Conservation (phyloP, 2,329 filamentous ascomycete genomes). For the Penicillium sp. region DNA sequence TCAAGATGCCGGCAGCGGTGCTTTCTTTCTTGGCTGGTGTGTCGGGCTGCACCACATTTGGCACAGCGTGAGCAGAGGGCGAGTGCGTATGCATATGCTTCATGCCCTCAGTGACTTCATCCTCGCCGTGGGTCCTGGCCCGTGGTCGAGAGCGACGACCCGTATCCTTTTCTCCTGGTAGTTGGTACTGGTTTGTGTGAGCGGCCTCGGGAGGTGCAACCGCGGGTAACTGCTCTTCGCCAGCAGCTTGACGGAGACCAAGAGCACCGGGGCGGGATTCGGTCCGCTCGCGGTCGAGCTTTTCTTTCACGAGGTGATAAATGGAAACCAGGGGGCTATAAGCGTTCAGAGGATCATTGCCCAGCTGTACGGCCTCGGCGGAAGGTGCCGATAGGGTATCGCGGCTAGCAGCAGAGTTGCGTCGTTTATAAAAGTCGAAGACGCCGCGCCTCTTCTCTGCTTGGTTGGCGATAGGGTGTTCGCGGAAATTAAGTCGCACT, state of each 20-base stretch:
- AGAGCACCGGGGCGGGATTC: conserved; percentile 64
- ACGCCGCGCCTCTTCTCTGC: conserved; percentile 85
- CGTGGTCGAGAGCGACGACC: conserved; percentile 82
- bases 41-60: conserved; percentile 63
- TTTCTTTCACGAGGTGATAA: conserved; percentile 95
- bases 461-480: conserved; percentile 62
- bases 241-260: conserved; percentile 60
- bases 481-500: conserved; percentile 71
- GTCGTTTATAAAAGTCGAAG: conserved; percentile 95
- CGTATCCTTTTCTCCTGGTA: conserved; percentile 85
- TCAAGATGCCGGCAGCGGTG: conserved; percentile 78
- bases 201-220: conserved; percentile 81
- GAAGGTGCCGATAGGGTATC: conserved; percentile 87
- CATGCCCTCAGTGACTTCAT: conserved; percentile 77
- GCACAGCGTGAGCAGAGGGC: conserved; percentile 51
- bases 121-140: conserved; percentile 91
- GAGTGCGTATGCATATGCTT: conserved; percentile 66
- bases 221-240: conserved; percentile 70
- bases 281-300: conserved; percentile 76
- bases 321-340: conserved; percentile 91
- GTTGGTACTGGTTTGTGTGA: conserved; percentile 89
- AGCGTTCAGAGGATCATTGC: conserved; percentile 87
- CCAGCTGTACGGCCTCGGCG: conserved; percentile 79
- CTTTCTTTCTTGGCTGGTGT: conserved; percentile 80
- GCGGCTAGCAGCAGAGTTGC: conserved; percentile 80